Base-by-base conservation (phyloP, 1,284 basidiomycete species). In the Trichosporon asahii region DNA sequence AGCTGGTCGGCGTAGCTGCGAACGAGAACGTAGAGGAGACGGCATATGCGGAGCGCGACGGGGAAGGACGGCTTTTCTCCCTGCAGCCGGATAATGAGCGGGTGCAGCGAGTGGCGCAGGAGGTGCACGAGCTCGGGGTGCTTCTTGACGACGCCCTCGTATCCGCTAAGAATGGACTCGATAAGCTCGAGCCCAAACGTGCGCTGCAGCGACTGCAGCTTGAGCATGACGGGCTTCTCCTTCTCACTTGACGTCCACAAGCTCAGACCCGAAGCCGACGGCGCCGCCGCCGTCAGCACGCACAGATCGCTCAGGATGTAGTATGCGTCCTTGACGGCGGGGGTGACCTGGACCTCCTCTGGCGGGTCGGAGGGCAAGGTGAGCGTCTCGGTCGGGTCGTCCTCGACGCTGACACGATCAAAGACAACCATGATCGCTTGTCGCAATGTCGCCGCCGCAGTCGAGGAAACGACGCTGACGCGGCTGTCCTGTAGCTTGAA, bases 371-470 rank as follows among this genome's bases (percentile, higher is more conserved):
- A 64, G 2, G 61, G 18, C 2, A 79, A 68, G 2, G 66, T 70
- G 9, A 78, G 71, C 6, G 63, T 23, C 23, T 60, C 64, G 12
- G 63, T 21, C 71, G 44, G 37, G 71, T 72, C 23, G 71, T 70
- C 15, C 61, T 57, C 5, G 72, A 70, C 61, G 3, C 74, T 76
- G 78, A 98, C 91, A 78, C 97, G 95, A 84, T 99, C 96, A 65
- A 98, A 93, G 14, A 98, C 90, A 75, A 97, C 93, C 95, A 99
- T 98, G 68, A 99, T 93, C 0, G 97, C 88, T 81, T 98, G 96
- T 1, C 96, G 90, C 7, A 99, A 87, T 0, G 95, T 98, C 0
- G 97, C 96, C 0, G 95, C 95, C 0, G 96, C 97, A 0, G 96
- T 99, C 0, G 94, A 97, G 3, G 94, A 96, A 6, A 99, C 96